Conservation (phyloP, 2,329 filamentous ascomycete species). For the Claviceps spartinae region DNA sequence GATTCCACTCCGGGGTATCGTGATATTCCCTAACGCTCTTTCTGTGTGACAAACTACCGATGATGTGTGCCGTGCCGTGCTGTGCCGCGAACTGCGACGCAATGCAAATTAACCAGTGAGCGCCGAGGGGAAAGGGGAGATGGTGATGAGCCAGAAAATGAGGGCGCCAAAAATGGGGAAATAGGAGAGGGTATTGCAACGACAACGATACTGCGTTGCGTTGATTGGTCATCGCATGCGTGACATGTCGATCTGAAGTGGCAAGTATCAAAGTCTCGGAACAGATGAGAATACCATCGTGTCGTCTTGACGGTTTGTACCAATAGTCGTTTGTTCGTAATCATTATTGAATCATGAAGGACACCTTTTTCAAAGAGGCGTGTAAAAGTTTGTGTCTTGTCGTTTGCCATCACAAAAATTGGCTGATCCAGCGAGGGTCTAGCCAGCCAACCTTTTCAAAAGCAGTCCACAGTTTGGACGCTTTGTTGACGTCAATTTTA, state of each 20-base stretch:
- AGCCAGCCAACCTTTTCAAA: slow-evolving; percentile 85
- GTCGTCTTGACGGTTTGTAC: not conserved
- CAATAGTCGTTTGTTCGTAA: not conserved
- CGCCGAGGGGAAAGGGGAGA: not conserved
- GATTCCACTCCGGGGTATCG: slow-evolving; percentile 29
- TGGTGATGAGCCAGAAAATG: slow-evolving; percentile 1
- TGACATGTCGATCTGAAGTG: slow-evolving; percentile 3
- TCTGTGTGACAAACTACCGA: slow-evolving; percentile 17
- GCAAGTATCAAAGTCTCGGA: not conserved
- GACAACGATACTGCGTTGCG: not conserved
- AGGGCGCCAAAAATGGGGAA: not conserved
- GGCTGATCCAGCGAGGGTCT: slow-evolving; percentile 32
- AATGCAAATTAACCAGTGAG: not conserved
- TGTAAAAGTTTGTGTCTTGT: not conserved
- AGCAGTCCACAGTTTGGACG: slow-evolving; percentile 79
- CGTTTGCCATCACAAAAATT: slow-evolving; percentile 16
- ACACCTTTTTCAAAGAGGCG: not conserved
- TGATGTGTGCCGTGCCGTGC: slow-evolving; percentile 16
- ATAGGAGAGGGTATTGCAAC: not conserved
- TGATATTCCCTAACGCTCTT: slow-evolving; percentile 21
- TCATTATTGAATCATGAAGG: not conserved
- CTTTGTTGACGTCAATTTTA: slow-evolving; percentile 97
- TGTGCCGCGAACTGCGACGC: slow-evolving; percentile 6
- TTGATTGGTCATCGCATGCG: not conserved
- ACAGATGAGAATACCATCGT: not conserved